phyloP scores from a whole-genome alignment of 179 eudicot genomes.

The Drosera spatulata region DNA sequence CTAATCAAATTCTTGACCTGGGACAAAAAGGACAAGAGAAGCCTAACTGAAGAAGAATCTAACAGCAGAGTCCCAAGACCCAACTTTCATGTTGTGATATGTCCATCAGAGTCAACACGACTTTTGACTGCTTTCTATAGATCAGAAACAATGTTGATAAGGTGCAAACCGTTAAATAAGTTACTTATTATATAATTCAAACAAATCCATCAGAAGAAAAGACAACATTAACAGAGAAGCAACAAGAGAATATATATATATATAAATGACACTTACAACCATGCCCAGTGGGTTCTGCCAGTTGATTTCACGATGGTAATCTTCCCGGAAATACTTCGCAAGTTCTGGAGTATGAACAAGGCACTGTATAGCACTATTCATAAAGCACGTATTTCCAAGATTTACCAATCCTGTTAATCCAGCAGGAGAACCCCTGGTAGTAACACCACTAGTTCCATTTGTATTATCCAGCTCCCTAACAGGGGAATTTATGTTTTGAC shows the following conservation, averaged over 20 bases:
- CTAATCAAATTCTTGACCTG: no score
- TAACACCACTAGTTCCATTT: conserved; percentile 62
- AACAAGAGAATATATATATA: background rate
- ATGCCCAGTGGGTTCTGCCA: conserved; percentile 91
- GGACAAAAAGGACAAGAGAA: no score
- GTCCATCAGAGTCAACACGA: no score
- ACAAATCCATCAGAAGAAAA: background rate
- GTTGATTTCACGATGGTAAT: conserved; percentile 83
- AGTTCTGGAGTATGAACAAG: conserved; percentile 97
- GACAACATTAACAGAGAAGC: background rate
- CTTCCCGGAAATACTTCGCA: conserved; percentile 74
- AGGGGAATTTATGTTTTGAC: conserved; percentile 32
- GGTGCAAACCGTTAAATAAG: no score
- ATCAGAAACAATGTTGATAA: no score
- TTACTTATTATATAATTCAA: background rate
- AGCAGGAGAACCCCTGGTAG: conserved; percentile 76
- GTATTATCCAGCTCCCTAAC: conserved; percentile 42
- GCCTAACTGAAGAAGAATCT: no score
- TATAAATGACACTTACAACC: conserved; percentile 56
- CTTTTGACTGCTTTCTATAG: no score
- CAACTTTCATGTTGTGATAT: no score
- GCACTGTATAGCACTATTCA: conserved; percentile 98
- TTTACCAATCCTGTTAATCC: conserved; percentile 87
- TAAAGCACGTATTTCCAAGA: conserved; percentile 96
- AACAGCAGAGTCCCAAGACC: no score